Base-by-base conservation (phyloP, 148 eudicot genomes). In the Rhododendron ovatum region DNA sequence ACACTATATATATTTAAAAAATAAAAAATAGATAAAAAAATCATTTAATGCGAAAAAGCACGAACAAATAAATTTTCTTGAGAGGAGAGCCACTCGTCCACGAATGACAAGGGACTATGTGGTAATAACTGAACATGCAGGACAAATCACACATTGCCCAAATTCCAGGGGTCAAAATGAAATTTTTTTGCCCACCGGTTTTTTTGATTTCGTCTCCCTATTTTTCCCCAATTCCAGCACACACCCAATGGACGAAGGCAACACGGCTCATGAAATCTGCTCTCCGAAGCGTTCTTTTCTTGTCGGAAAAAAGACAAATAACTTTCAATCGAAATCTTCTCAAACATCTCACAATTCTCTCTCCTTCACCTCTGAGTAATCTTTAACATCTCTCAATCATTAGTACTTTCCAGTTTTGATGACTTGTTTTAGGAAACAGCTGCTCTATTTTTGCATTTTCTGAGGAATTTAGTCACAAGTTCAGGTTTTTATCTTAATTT, bases 271-370 rank as follows among this genome's bases (percentile, higher is more conserved):
- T 13, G 39, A 75, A 75, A 35, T 37, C 79, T 39, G n/a, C 10
- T 75, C n/a, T 18, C 24, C 41, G 22, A 53, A 61, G 75, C 61
- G 73, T 61, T 82, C 75, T 50, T 82, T 61, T 82, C 74, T 82
- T 82, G 84, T 82, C 75, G 84, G 74, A 61, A 37, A 13, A 20
- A 63, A 82, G 33, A 57, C n/a, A 20, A 47, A 59, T 82, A 37
- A 37, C 84, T 43, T 83, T n/a, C 43, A 61, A n/a, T 65, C 55
- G 12, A 63, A n/a, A 14, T 18, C 37, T 63, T 63, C 24, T 28
- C 75, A 55, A 59, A 22, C 75, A 26, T 37, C 20, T n/a, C 59
- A 14, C 7, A 17, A 5, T 9, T 51, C 35, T 48, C 82, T 47
- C 55, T 67, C 51, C 57, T 83, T 33, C n/a, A 2, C 7, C 74